A percentile compares a stretch with the other conserved stretches of the same genome.
These are phyloP conservation scores for Vitis labrusca DNA, from an alignment of 164 flowering plant genomes.

Conservation along the genomic window DNA sequence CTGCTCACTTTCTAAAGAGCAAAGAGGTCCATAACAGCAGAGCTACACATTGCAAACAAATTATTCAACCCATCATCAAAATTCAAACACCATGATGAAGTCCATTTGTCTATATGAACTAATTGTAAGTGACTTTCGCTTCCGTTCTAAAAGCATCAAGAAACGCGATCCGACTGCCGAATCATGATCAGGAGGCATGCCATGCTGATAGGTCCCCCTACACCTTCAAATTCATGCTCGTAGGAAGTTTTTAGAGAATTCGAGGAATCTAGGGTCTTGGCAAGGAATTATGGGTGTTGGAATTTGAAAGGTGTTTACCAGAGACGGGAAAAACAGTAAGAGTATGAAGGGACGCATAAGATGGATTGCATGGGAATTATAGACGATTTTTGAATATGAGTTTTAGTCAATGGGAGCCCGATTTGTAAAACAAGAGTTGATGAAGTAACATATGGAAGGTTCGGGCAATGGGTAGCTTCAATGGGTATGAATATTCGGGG, in stretches of 20 bases:
- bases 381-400: no score
- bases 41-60: constrained; percentile 25
- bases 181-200: constrained; percentile 51
- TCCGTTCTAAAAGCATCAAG: constrained; percentile 70
- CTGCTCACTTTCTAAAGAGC: constrained; percentile 40
- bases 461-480: no score
- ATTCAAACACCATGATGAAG: constrained; percentile 11
- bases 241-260: constrained; percentile 40
- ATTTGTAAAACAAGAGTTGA: no score
- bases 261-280: constrained; percentile 17
- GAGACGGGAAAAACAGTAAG: constrained; percentile 11
- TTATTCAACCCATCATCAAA: constrained; percentile 35
- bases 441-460: no score
- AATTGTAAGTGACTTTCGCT: constrained; percentile 40
- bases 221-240: constrained; percentile 23
- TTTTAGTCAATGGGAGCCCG: no score
- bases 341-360: constrained; percentile 7
- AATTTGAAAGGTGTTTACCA: constrained; percentile 20
- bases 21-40: constrained; percentile 50
- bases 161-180: constrained; percentile 43
- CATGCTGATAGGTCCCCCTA: constrained; percentile 4
- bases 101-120: constrained; percentile 36
- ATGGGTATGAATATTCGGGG: no score
- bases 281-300: constrained; percentile 2
- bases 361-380: constrained; percentile 41